Percentiles rank a stretch among this genome's conserved stretches.
Evolutionary conservation across 768 basidiomycete genomes (phyloP).

Genomic region (Podaxis rugospora): DNA sequence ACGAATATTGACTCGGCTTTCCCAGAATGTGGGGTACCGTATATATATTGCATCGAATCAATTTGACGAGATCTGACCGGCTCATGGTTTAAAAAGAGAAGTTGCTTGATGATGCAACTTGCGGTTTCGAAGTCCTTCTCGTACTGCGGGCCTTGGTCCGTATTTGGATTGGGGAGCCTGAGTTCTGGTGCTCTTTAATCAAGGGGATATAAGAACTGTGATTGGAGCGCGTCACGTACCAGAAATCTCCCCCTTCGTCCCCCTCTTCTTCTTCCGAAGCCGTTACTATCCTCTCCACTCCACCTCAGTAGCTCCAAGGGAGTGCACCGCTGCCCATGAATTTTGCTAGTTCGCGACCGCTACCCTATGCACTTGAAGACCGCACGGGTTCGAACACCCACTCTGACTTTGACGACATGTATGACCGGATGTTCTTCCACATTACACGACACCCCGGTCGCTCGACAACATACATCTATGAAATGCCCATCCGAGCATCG

Average conservation of each 20-base stretch:
- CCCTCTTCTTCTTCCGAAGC: background rate
- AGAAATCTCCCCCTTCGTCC: background rate
- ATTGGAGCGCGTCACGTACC: background rate
- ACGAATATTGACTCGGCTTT: background rate
- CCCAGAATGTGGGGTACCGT: background rate
- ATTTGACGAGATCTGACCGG: background rate
- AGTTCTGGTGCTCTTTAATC: constrained; percentile 3
- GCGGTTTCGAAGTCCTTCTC: background rate
- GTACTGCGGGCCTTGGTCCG: constrained; percentile 5
- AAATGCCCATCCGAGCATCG: constrained; percentile 62
- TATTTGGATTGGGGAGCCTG: constrained; percentile 4
- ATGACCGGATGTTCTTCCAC: constrained; percentile 70
- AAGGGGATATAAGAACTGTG: background rate
- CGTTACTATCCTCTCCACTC: background rate
- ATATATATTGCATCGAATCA: background rate
- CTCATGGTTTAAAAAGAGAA: background rate
- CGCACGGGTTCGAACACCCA: constrained; percentile 50
- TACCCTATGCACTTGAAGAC: constrained; percentile 40
- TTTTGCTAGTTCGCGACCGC: background rate
- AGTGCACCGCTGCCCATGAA: background rate
- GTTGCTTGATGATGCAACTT: background rate
- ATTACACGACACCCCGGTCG: constrained; percentile 46
- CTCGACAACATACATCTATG: constrained; percentile 52
- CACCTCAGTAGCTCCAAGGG: background rate
- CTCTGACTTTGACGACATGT: constrained; percentile 74